Evolutionary conservation across 2,329 filamentous ascomycete genomes (phyloP).

Genomic region (Lizonia empirigonia): DNA sequence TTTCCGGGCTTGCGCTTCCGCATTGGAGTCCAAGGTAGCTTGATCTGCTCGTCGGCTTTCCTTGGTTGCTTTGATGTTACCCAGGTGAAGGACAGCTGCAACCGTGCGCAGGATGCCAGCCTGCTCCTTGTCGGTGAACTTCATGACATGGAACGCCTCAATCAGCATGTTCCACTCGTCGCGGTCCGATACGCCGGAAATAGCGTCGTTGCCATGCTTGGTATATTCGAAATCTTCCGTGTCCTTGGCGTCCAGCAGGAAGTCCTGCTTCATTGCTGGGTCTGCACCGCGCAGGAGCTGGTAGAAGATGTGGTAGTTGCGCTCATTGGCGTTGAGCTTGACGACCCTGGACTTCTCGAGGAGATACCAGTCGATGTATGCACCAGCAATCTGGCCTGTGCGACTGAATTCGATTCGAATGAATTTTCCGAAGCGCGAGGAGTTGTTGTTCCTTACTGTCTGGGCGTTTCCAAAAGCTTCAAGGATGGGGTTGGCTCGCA

Average conservation of each 20-base stretch:
- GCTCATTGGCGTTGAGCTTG: conserved; percentile 81
- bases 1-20: conserved; percentile 73
- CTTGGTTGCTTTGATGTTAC: conserved; percentile 87
- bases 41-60: conserved; percentile 92
- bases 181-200: conserved; percentile 84
- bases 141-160: conserved; percentile 94
- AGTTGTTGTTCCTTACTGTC: conserved; percentile 97
- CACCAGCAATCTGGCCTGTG: conserved; percentile 87
- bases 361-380: conserved; percentile 98
- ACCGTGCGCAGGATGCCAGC: conserved; percentile 81
- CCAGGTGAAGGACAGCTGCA: conserved; percentile 88
- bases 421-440: conserved; percentile 97
- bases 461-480: conserved; percentile 99
- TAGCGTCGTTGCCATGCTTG: conserved; percentile 86
- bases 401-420: conserved; percentile 95
- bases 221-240: conserved; percentile 93
- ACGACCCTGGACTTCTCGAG: conserved; percentile 98
- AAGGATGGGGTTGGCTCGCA: conserved; percentile 93
- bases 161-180: conserved; percentile 90
- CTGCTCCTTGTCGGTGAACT: conserved; percentile 86
- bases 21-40: conserved; percentile 77
- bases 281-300: conserved; percentile 89
- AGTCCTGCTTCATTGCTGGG: conserved; percentile 71
- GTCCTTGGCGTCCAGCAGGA: conserved; percentile 75
- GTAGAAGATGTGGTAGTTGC: conserved; percentile 98